Evolutionary conservation across 345 rosid species (phyloP).

Genomic region (Eucalyptus virginea): DNA sequence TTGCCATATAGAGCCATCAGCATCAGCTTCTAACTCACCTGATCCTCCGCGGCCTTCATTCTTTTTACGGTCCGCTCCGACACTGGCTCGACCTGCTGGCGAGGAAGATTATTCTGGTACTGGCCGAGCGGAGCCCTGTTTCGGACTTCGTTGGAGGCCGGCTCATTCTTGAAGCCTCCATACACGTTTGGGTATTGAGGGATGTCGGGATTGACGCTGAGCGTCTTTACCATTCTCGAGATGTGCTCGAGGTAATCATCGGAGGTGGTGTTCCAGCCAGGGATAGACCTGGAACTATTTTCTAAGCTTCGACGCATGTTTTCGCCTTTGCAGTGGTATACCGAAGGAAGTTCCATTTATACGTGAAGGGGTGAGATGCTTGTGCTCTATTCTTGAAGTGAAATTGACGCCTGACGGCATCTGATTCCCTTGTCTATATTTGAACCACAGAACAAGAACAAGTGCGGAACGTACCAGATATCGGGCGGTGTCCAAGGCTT

Average conservation of each 20-base stretch:
- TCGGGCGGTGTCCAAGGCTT: not conserved
- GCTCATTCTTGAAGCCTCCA: slow-evolving; percentile 7
- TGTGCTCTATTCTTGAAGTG: not conserved
- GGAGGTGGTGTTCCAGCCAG: slow-evolving; percentile 17
- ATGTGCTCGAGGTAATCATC: slow-evolving; percentile 19
- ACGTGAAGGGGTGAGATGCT: not conserved
- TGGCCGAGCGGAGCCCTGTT: not conserved
- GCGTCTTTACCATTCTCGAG: not conserved
- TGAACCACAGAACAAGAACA: not conserved
- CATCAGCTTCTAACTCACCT: not conserved
- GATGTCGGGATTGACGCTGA: slow-evolving; percentile 1
- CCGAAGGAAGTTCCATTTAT: not conserved
- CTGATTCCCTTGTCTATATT: not conserved
- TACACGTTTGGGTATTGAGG: slow-evolving; percentile 22
- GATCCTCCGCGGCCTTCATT: not conserved
- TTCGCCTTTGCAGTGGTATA: not conserved
- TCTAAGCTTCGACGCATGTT: not conserved
- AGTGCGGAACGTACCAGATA: not conserved
- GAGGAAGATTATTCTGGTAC: not conserved
- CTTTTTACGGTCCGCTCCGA: not conserved
- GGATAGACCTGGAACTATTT: not conserved
- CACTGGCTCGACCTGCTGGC: not conserved
- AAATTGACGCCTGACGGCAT: not conserved
- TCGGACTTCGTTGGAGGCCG: not conserved
- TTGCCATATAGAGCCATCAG: not conserved